phyloP scores from a whole-genome alignment of 179 eudicot genomes.

The Beta macrorhiza region DNA sequence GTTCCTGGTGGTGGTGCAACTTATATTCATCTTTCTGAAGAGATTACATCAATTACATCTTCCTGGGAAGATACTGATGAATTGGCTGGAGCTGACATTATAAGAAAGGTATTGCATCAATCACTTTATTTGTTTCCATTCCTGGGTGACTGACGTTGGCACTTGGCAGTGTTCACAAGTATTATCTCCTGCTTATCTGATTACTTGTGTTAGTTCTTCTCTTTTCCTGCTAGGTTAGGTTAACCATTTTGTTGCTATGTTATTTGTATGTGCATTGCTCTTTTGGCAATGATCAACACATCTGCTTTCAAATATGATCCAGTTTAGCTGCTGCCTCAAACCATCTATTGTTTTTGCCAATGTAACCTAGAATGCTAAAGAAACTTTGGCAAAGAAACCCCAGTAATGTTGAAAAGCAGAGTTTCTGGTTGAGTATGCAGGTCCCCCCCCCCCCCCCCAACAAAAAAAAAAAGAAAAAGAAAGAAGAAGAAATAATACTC shows the following conservation, averaged over 20 bases:
- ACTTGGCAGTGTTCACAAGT: neutral
- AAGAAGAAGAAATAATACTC: no score
- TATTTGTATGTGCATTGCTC: neutral
- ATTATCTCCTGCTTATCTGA: neutral
- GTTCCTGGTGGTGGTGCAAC: conserved; percentile 97
- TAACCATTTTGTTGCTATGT: neutral
- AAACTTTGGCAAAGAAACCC: no score
- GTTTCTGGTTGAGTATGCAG: no score
- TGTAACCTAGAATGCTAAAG: neutral
- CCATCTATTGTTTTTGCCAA: neutral
- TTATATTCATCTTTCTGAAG: conserved; percentile 75
- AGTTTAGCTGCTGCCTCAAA: neutral
- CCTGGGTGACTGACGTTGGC: neutral
- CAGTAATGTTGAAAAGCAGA: no score
- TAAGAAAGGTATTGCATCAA: conserved; percentile 55
- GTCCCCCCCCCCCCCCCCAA: no score
- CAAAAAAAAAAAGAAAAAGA: no score
- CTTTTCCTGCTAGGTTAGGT: neutral
- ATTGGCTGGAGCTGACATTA: conserved; percentile 74
- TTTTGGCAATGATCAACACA: neutral
- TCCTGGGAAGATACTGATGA: conserved; percentile 68
- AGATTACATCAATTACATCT: conserved; percentile 52
- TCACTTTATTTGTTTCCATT: neutral
- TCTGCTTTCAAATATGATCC: neutral
- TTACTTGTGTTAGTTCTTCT: neutral